phyloP scores from a whole-genome alignment of 495 filamentous ascomycete species.

The Penicillium diatomitis region DNA sequence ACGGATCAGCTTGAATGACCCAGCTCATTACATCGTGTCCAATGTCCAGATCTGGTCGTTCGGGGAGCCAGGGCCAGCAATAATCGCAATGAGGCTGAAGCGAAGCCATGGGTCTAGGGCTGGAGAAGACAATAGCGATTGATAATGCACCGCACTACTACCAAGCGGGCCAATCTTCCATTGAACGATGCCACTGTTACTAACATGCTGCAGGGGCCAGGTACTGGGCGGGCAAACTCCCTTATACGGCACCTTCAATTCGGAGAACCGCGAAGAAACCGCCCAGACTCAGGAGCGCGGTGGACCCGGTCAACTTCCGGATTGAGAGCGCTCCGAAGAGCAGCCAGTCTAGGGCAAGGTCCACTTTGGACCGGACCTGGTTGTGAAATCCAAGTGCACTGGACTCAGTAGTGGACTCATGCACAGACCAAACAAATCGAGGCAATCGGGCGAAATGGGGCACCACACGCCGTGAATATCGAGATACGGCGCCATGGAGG shows the following conservation, averaged over 20 bases:
- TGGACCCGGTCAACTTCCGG: conserved; percentile 1
- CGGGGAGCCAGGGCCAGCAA: neutral
- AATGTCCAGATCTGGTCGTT: no score
- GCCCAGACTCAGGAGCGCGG: neutral
- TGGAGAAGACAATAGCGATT: neutral
- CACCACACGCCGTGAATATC: neutral
- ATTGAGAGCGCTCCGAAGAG: conserved; percentile 1
- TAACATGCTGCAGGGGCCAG: no score
- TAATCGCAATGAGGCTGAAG: neutral
- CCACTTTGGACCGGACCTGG: conserved; percentile 1
- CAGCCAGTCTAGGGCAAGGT: conserved; percentile 1
- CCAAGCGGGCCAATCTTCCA: no score
- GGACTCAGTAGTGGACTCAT: no score
- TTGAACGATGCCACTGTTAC: no score
- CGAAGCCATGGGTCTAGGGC: neutral
- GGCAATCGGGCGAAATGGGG: conserved; percentile 2
- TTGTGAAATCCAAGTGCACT: no score
- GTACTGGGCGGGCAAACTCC: no score
- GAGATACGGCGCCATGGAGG: neutral
- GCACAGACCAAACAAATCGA: neutral
- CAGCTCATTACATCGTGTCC: no score
- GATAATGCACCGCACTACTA: no score
- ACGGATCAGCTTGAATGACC: no score
- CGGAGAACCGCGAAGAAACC: no score
- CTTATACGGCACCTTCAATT: no score